Evolutionary conservation across 768 basidiomycete genomes (phyloP), one percentile per base, ranked within the genome.

Genomic region (Suillus cothurnatus): DNA sequence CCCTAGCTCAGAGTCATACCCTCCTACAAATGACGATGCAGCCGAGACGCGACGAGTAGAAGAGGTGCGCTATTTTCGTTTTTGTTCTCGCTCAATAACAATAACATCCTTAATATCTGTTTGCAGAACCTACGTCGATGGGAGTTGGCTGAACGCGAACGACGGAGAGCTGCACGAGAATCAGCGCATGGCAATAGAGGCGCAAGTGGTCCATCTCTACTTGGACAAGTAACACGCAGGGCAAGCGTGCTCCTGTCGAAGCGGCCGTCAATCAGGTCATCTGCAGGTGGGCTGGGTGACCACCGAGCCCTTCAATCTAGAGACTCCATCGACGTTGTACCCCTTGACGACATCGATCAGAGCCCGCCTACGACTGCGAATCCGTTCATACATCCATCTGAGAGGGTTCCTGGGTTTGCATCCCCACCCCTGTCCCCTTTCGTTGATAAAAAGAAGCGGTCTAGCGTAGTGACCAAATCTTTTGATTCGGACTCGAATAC

Each of bases 101-200:
- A n/a, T n/a, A n/a, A n/a, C n/a, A n/a, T n/a, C n/a, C n/a, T n/a
- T n/a, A n/a, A n/a, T n/a, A n/a, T n/a, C n/a, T n/a, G n/a, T n/a
- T n/a, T n/a, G n/a, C 74, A 94, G 93, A 94, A 86, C 65, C 81
- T 95, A 32, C 82, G 84, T 68, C 84, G 84, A 50, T 94, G 92
- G 93, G 93, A 94, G 70, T 78, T 86, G 55, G 86, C 86, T 47
- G 93, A 94, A 71, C 84, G 90, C 23, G 88, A 87, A 69, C 84
- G 91, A 65, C 85, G 93, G 79, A 93, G 88, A 76, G 82, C 85
- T 41, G 88, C 85, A 4, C 84, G 93, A 63, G 89, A 88, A 63
- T 87, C 89, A 3, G 15, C n/a, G 3, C 72, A 70, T 26, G 63
- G 50, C 9, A 61, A 73, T 32, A 14, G 50, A 26, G 26, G 50